Evolutionary conservation across 2,329 filamentous ascomycete species (phyloP), one percentile per base, ranked within the genome.

Genomic region (Colletotrichum tropicale): DNA sequence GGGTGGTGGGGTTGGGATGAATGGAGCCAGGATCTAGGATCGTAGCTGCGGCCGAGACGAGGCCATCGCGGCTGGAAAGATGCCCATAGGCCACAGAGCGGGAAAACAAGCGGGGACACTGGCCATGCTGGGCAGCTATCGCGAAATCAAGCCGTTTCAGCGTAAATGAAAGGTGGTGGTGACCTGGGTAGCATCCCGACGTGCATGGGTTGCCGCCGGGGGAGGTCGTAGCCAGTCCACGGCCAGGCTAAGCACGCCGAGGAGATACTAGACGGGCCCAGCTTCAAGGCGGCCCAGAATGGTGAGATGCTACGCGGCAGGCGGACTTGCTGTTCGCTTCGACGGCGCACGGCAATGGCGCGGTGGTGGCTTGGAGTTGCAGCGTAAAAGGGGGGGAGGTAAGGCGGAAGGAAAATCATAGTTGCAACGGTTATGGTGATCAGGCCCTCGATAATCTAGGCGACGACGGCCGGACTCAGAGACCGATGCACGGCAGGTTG

Each of bases 131-230:
- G 43, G 74, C 34, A 69, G 38, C 65, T 36, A 74, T 60, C 55
- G 58, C 74, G 64, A 74, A 62, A 76, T 69, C 65, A 74, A 60
- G 70, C 32, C 70, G 74, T 76, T 76, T 76, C 74, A 76, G 74
- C 74, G 55, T 74, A 76, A 76, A 76, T 76, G 74, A 76, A 74
- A 52, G 43, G 43, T 52, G 64, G 34, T 69, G 74, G 28, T 43
- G 70, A 66, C 70, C 36, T 61, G 43, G 43, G 58, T 68, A 52
- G 70, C 70, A 76, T 76, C 70, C 74, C 74, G 70, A 58, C 48
- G 26, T 65, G 69, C n/a, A n/a, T n/a, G n/a, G n/a, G n/a, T n/a
- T n/a, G n/a, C n/a, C n/a, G n/a, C n/a, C n/a, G n/a, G n/a, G n/a
- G n/a, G n/a, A n/a, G n/a, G n/a, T n/a, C n/a, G n/a, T n/a, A n/a